Base-by-base conservation (phyloP, 2,329 filamentous ascomycete genomes). In the Apiospora kogelbergensis region DNA sequence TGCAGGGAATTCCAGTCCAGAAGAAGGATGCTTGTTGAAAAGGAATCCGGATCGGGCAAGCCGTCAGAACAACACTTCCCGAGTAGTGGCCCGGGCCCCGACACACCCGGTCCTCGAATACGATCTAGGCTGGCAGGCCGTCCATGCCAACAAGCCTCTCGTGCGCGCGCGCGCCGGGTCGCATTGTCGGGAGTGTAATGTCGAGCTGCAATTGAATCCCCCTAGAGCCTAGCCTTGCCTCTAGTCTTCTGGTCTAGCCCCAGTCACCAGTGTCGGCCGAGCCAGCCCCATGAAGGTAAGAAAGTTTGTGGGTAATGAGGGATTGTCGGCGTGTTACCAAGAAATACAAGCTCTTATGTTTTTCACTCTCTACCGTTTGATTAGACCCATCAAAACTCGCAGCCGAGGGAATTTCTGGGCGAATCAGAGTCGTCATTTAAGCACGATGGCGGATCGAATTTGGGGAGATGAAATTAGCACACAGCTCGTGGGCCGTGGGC, bases 381-480 rank as follows among this genome's bases (percentile, higher is more conserved):
- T 60, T 60, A 60, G 53, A 33, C 30, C 53, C 53, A 60, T 60
- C 53, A 1, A 60, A 60, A 60, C 13, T 60, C 37, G 26, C 53
- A 60, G 20, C 53, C 53, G 53, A 60, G 53, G 53, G 53, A 37
- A 60, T 60, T 60, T 60, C 30, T 60, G 30, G 53, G 30, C 53
- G 53, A 60, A 60, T 60, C 53, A 60, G 53, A 37, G 20, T 20
- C 3, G 53, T 2, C 26, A 26, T 11, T 60, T 60, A 13, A 60
- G 53, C 53, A 60, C 53, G 53, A 37, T 60, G 53, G 53, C 53
- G 53, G 53, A 60, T 60, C 53, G 53, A 60, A 60, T 60, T 60
- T 60, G 53, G 53, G 53, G 53, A 60, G 53, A 60, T 60, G 53
- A 60, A 60, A 60, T 60, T 60, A 60, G 53, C 53, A 26, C 53